These are phyloP conservation scores for Gleditsia sinensis DNA, from an alignment of 306 rosid genomes.

Conservation along the genomic window DNA sequence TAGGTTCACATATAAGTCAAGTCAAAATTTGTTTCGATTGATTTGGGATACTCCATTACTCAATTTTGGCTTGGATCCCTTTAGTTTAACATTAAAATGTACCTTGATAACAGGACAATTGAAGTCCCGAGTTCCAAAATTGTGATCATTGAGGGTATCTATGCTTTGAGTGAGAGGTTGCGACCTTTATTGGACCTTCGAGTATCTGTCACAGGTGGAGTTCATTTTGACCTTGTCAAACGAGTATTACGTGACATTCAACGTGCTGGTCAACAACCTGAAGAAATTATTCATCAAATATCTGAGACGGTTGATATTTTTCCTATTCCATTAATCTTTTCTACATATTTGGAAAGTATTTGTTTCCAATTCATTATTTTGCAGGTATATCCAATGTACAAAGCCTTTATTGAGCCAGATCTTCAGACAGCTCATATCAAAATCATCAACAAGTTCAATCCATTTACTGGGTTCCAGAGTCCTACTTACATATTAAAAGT, in stretches of 20 bases:
- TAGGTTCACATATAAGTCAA: neutral
- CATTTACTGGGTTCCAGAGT: constrained; percentile 18
- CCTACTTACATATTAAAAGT: constrained; percentile 23
- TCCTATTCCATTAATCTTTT: neutral
- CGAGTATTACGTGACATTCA: constrained; percentile 16
- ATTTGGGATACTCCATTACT: neutral
- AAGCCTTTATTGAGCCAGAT: constrained; percentile 6
- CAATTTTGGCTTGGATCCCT: neutral
- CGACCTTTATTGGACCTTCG: constrained; percentile 18
- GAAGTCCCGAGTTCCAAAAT: constrained; percentile 11
- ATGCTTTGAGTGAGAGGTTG: constrained; percentile 20
- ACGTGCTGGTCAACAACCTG: constrained; percentile 14
- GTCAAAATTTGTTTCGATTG: neutral
- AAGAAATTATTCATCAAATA: constrained; percentile 17
- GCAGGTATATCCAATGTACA: constrained; percentile 21
- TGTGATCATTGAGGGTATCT: constrained; percentile 13
- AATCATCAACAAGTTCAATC: constrained; percentile 20
- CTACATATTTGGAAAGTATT: neutral
- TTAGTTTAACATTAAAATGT: neutral
- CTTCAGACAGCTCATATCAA: constrained; percentile 16
- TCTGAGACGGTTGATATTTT: neutral
- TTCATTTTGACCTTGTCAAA: constrained; percentile 16
- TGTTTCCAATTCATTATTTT: neutral
- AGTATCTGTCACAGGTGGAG: constrained; percentile 11
- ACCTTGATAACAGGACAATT: constrained; percentile 1